Evolutionary conservation across 2,329 filamentous ascomycete species (phyloP), one percentile per base, ranked within the genome.

Genomic region (Gaeumannomyces sp.): DNA sequence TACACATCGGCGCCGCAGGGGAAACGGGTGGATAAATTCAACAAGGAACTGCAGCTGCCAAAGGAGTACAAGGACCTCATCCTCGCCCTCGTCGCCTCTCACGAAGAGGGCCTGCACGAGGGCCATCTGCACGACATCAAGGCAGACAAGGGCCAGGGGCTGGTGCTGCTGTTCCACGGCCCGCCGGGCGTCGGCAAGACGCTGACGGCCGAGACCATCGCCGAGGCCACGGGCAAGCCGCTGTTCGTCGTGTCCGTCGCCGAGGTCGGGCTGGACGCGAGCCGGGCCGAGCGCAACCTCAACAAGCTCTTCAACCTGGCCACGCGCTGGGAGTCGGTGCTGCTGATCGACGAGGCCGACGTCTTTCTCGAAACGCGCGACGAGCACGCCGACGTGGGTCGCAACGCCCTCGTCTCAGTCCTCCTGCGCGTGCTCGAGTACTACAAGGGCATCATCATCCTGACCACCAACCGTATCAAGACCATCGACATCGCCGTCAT

Each of bases 131-230:
- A 57, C 2, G 74, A 76, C 27, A 68, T 76, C 13, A 70, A 76
- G 0, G 65, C 63, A 3, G 73, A 38, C 64, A 61, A 10, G 72
- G 69, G 72, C 2, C 76, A 76, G 35, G 74, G 75, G 0, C 68
- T 75, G 0, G 71, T 76, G 1, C 70, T 77, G 1, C 67, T 76
- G 0, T 65, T 77, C 0, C 73, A 75, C 16, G 75, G 74, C 1
- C 70, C 67, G 0, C 74, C 73, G 0, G 74, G 74, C 0, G 80
- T 84, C 0, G 84, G 83, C 64, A 85, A 86, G 73, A 85, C 83
- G 0, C 81, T 82, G 70, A 85, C 83, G 2, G 82, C 82, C 19
- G 82, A 85, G 71, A 81, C 81, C 57, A 76, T 84, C 3, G 81
- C 82, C 8, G 82, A 85, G 72, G 73, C 81, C 28, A 80, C 78